Evolutionary conservation across 805 yeast species (phyloP).

Genomic region (Ascoidea rubescens): DNA sequence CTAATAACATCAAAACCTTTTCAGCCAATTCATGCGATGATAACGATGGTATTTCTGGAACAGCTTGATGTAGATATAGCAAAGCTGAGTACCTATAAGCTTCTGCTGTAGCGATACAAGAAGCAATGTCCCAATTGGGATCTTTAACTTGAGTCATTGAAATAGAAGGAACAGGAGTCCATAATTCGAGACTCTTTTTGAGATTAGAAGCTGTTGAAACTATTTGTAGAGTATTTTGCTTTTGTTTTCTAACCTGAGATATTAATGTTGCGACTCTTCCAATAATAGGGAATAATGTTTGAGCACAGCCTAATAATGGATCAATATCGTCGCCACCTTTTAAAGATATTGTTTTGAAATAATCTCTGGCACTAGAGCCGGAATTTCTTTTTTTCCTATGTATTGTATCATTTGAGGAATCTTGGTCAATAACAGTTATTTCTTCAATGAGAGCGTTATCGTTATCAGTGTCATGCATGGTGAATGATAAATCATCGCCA

Average conservation of each 20-base stretch:
- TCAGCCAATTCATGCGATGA: conserved; percentile 43
- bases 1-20: conserved; percentile 42
- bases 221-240: conserved; percentile 28
- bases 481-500: conserved; percentile 5
- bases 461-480: conserved; percentile 1
- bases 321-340: conserved; percentile 32
- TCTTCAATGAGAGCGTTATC: conserved; percentile 1
- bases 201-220: conserved; percentile 43
- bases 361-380: background rate
- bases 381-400: conserved; percentile 1
- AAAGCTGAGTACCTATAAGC: conserved; percentile 50
- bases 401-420: background rate
- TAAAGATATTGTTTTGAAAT: background rate
- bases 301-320: conserved; percentile 57
- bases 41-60: conserved; percentile 49
- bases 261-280: conserved; percentile 49
- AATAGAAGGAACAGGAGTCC: conserved; percentile 38
- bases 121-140: conserved; percentile 39
- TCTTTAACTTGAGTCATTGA: conserved; percentile 22
- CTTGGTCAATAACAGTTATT: background rate
- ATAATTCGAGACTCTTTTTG: conserved; percentile 34
- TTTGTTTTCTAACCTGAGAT: conserved; percentile 27
- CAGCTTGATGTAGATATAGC: conserved; percentile 52
- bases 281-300: conserved; percentile 46
- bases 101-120: conserved; percentile 57